Base-by-base conservation (phyloP, 306 rosid species). In the Lupinus albus region DNA sequence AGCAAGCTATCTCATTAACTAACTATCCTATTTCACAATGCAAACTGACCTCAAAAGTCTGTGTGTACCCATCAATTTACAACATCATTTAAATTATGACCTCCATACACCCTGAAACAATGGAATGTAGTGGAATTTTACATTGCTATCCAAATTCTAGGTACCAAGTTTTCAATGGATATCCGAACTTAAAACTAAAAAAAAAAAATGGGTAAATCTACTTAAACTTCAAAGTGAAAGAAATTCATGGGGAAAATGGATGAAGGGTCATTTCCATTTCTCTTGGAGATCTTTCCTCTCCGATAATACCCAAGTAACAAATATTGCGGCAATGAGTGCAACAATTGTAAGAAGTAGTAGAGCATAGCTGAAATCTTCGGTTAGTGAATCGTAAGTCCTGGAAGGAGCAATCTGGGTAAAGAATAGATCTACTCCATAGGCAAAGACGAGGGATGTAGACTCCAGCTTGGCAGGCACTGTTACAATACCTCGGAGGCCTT, bases 341-440 rank as follows among this genome's bases (percentile, higher is more conserved):
- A 86, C 92, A 18, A 93, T 93, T 45, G 99, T 93, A 58, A 93
- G 68, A 41, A 93, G 99, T 67, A 93, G 97, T 67, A 93, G 79
- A 30, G 99, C 99, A n/a, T 88, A 93, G 88, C 92, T 93, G 90
- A 93, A 93, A 85, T 93, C 99, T 42, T 93, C 99, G 0, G 99
- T 93, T n/a, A 93, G 88, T 14, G 99, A 88, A 80, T 93, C 99
- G 8, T 93, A 93, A 5, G 96, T 90, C 79, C 74, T 90, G 1
- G 97, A 93, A 14, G 99, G 99, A 35, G 99, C 96, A 9, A 88
- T 79, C 80, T 83, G 87, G 10, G 99, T 90, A 50, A 86, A 88
- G 65, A 90, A 93, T 68, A 90, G 87, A 81, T 93, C 99, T 57
- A 86, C 97, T 74, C 99, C 99, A 17, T 90, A 88, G 21, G 87